Evolutionary conservation across 2,329 filamentous ascomycete genomes (phyloP), one percentile per base, ranked within the genome.

Genomic region (Amesomyces nigricolor): DNA sequence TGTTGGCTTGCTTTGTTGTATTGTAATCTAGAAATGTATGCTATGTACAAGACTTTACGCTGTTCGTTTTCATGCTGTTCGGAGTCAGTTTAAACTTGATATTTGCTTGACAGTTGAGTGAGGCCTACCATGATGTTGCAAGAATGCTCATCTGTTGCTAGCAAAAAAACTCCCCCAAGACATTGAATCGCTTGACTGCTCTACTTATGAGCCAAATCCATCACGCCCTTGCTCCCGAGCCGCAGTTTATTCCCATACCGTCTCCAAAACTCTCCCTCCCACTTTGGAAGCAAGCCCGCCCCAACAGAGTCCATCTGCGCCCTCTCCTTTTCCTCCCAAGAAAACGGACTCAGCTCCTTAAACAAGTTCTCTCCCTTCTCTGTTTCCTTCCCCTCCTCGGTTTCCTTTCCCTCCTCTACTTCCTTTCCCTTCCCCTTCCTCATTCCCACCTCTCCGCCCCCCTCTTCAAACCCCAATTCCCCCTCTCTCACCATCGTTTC

Each of bases 161-260:
- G 22, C 22, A 26, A 26, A 26, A 26, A 26, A 26, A 39, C 38
- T n/a, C 38, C 38, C 6, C 14, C 38, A 17, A 39, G 13, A 7
- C 14, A 42, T 42, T 19, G n/a, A 9, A 17, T 17, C n/a, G 11
- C 44, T 38, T 9, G 16, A 42, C 3, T 40, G 38, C 30, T 35
- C 14, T 4, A 2, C 3, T 30, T 10, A 3, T 6, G 22, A 26
- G 54, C 45, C 38, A 64, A 16, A 16, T 60, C 47, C 59, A 61
- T 53, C 16, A 57, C 44, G 8, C 53, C 58, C 1, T 51, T 51
- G 5, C 52, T 60, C 7, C 62, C 61, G 6, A 64, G 17, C 4
- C 60, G 55, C 22, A 66, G 52, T 50, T 61, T 66, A 51, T 68
- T 67, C 2, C 65, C 60, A 26, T 59, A 58, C 3, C 16, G 47